phyloP scores from a whole-genome alignment of 345 rosid species.

The Litchi chinensis region DNA sequence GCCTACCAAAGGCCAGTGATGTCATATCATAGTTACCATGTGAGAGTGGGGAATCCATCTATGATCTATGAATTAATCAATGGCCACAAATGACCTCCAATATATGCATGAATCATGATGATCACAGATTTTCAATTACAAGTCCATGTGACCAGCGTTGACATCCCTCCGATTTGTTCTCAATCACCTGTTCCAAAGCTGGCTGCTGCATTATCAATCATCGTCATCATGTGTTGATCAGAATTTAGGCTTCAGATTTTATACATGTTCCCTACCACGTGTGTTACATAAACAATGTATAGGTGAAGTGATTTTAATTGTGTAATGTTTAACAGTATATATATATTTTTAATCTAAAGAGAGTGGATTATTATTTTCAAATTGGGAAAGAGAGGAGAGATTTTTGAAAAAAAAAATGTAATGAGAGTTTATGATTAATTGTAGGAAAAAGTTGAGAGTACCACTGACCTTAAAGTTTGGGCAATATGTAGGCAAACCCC shows the following conservation, averaged over 20 bases:
- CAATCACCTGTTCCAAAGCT: background rate
- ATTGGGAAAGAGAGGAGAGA: no score
- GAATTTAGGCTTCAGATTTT: background rate
- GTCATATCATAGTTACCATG: conserved; percentile 3
- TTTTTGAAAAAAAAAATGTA: no score
- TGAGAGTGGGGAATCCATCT: background rate
- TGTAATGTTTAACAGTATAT: background rate
- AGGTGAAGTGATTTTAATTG: background rate
- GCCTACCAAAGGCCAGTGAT: background rate
- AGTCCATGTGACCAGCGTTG: background rate
- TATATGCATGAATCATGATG: background rate
- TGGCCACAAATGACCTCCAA: background rate
- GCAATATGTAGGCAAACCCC: no score
- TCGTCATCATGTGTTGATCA: background rate
- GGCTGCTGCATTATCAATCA: background rate
- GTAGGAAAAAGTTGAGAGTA: no score
- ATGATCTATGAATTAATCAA: background rate
- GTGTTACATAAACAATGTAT: background rate
- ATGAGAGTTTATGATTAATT: no score
- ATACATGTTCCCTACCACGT: background rate
- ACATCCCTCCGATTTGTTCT: background rate
- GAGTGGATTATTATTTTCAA: no score
- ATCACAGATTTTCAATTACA: background rate
- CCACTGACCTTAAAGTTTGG: no score
- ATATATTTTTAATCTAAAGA: no score